Percentiles rank a stretch among this genome's conserved stretches.
phyloP scores from a whole-genome alignment of 1,139 yeast genomes.

The Yamadazyma atlantica region DNA sequence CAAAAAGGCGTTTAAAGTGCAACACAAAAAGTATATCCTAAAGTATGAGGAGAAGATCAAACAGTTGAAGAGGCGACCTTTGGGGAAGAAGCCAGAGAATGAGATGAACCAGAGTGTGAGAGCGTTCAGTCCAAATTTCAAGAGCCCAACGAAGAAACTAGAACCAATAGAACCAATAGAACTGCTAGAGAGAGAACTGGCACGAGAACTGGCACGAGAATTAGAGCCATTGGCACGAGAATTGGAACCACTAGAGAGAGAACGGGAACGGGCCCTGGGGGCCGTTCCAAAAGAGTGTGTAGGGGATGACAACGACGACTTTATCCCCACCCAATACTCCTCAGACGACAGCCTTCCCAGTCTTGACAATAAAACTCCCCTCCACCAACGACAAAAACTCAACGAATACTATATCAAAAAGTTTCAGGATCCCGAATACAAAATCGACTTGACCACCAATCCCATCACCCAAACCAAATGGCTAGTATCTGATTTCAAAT shows the following conservation, averaged over 20 bases:
- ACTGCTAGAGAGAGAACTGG: not conserved
- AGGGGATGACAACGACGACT: not conserved
- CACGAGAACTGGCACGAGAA: not conserved
- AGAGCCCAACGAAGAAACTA: no score
- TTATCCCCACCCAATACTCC: conserved; percentile 12
- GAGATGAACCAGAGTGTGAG: not conserved
- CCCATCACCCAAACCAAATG: conserved; percentile 33
- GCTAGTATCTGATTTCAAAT: conserved; percentile 47
- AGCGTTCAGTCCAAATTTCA: no score
- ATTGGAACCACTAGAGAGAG: no score
- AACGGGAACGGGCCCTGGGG: no score
- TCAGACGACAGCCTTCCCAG: conserved; percentile 9
- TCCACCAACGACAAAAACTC: conserved; percentile 33
- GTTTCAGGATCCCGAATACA: conserved; percentile 19
- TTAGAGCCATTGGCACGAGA: not conserved
- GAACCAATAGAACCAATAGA: not conserved
- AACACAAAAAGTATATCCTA: conserved; percentile 13
- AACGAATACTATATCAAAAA: conserved; percentile 24
- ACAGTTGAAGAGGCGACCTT: conserved; percentile 5
- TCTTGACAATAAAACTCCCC: conserved; percentile 16
- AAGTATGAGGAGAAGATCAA: conserved; percentile 13
- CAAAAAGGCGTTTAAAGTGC: conserved; percentile 13
- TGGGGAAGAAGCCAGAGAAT: conserved; percentile 5
- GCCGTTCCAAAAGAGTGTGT: no score
- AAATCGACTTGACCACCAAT: conserved; percentile 25